Evolutionary conservation across 2,329 filamentous ascomycete genomes (phyloP).

Genomic region (Botrytis cinerea): DNA sequence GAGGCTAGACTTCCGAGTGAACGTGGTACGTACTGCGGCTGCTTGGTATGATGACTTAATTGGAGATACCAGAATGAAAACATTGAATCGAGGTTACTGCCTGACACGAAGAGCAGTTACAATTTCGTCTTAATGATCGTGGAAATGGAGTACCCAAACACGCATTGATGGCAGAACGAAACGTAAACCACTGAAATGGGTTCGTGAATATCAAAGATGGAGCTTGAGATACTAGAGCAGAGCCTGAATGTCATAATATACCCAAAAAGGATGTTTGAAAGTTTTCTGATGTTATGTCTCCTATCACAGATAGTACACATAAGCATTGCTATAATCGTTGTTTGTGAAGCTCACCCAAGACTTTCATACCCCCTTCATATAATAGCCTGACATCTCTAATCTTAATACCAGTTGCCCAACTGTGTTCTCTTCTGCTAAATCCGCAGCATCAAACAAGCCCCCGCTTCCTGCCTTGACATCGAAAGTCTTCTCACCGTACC

Average conservation of each 20-base stretch:
- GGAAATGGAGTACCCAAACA: background rate
- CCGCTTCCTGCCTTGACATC: constrained; percentile 38
- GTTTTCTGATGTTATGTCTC: background rate
- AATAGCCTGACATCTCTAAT: constrained; percentile 72
- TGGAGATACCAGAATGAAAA: background rate
- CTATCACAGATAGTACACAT: background rate
- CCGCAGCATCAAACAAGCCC: constrained; percentile 43
- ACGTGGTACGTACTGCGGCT: background rate
- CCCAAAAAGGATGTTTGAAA: background rate
- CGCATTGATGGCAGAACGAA: background rate
- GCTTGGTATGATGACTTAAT: background rate
- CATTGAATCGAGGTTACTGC: background rate
- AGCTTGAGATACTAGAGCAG: background rate
- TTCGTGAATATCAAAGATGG: background rate
- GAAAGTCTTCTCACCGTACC: constrained; percentile 40
- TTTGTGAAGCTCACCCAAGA: background rate
- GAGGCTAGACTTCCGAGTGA: background rate
- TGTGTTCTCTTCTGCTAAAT: constrained; percentile 54
- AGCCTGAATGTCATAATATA: background rate
- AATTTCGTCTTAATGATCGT: background rate
- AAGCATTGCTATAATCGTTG: background rate
- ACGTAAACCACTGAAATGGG: background rate
- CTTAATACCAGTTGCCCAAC: constrained; percentile 68
- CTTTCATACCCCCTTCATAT: constrained; percentile 42
- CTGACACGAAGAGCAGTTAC: background rate